These are phyloP conservation scores for Conticribra weissflogii DNA, from an alignment of 108 stramenopile species.

Conservation along the genomic window DNA sequence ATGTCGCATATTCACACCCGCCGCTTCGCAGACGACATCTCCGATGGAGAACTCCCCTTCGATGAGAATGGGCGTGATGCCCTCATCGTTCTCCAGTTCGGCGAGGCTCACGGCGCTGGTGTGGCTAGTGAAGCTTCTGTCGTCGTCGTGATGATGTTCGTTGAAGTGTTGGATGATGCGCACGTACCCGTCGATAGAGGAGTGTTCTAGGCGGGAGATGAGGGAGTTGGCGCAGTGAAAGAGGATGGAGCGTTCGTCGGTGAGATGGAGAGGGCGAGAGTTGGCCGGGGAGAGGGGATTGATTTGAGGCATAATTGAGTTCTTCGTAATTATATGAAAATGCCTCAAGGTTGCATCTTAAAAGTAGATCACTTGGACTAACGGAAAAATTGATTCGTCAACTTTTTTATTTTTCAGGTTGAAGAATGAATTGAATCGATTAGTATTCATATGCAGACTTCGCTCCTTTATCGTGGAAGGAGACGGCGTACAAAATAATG, in stretches of 20 bases:
- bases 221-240: slow-evolving; percentile 33
- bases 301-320: not conserved
- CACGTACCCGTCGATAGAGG: slow-evolving; percentile 27
- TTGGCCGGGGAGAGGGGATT: too few relatives aligned
- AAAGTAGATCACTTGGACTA: too few relatives aligned
- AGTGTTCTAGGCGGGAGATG: slow-evolving; percentile 32
- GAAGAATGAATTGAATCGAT: not conserved
- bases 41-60: slow-evolving; percentile 63
- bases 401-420: not conserved
- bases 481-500: not conserved
- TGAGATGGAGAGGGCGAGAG: too few relatives aligned
- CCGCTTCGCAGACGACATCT: slow-evolving; percentile 82
- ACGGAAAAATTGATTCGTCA: not conserved
- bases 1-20: slow-evolving; percentile 78
- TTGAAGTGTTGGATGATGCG: slow-evolving; percentile 15
- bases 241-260: slow-evolving; percentile 27
- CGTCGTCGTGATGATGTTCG: slow-evolving; percentile 12
- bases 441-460: not conserved
- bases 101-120: not conserved
- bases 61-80: not conserved
- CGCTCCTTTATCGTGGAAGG: not conserved
- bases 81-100: not conserved
- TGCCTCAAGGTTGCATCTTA: too few relatives aligned
- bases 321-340: not conserved
- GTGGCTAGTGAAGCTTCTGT: not conserved